These are phyloP conservation scores for Mortierella sp. DNA, from an alignment of 371 early-diverging fungal genomes.

Conservation along the genomic window DNA sequence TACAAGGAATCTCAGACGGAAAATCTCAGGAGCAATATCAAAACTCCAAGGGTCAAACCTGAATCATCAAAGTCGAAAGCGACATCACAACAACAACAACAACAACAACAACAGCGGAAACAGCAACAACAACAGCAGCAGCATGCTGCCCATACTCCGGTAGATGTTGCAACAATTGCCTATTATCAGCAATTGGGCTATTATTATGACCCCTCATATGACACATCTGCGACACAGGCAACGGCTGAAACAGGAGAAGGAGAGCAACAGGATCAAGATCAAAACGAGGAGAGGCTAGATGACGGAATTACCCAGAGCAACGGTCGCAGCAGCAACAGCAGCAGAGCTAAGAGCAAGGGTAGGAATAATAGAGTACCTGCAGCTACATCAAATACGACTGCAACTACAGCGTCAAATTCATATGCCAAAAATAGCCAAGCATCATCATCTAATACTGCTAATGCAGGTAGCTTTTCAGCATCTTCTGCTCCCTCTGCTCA, in stretches of 20 bases:
- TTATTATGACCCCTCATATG: conserved; percentile 42
- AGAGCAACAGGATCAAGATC: conserved; percentile 13
- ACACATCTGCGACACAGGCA: neutral
- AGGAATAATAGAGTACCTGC: conserved; percentile 4
- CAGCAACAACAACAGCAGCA: too few species aligned
- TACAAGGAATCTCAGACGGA: conserved; percentile 12
- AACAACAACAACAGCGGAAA: too few species aligned
- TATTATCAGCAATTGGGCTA: conserved; percentile 47
- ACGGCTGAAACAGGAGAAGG: conserved; percentile 7
- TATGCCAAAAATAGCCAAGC: conserved; percentile 11
- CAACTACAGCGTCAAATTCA: neutral
- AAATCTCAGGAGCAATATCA: conserved; percentile 10
- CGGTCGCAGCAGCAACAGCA: too few species aligned
- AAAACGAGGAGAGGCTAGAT: neutral
- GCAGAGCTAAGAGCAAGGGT: conserved; percentile 7
- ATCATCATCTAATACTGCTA: conserved; percentile 3
- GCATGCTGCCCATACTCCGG: neutral
- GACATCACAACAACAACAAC: neutral
- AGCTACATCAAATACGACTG: neutral
- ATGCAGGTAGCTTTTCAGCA: neutral
- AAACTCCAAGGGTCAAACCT: neutral
- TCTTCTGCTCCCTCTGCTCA: neutral
- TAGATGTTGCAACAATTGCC: conserved; percentile 45
- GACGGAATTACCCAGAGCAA: neutral
- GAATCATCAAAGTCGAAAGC: neutral